Evolutionary conservation across 1,139 yeast genomes (phyloP), one percentile per base, ranked within the genome.

Genomic region (Saccharomycopsis crataegensis): DNA sequence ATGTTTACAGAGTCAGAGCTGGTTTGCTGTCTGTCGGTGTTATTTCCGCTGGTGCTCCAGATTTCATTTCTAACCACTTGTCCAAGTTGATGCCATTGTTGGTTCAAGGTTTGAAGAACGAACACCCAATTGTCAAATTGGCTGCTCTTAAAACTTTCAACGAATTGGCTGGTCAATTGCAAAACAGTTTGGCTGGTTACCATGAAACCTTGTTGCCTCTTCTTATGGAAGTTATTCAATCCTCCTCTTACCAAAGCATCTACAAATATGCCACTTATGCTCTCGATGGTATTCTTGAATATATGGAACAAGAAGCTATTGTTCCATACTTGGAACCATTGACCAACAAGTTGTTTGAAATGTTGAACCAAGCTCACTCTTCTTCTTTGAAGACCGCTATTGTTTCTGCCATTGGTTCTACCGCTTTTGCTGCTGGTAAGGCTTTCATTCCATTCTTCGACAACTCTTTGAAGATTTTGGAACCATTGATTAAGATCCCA

Each of bases 351-450:
- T 78, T 94, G 62, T 82, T 90, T 75, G 81, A 78, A 58, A 84
- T 93, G 86, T 79, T 93, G 64, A 84, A 80, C 63, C 69, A 76
- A 46, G 77, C 80, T 61, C 77, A 80, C 57, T 71, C 74, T 50
- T 75, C 89, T 42, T 78, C 86, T 48, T 79, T 93, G 67, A 88
- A 86, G 73, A 78, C 93, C 50, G 87, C 95, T 53, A 87, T 93
- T 64, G 96, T 93, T 57, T 87, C 96, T 55, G 97, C 98, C 42
- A 87, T 93, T 66, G 98, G 98, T 55, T 90, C 98, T 43, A 89
- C 96, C 58, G 99, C 99, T 43, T 90, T 85, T 65, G 96, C 99
- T 54, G 83, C 96, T 52, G 96, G 97, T 69, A 84, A 84, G 64
- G 79, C 86, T 44, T 93, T 88, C 71, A 74, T 79, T 59, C 98